These are phyloP conservation scores for rapeseed (Brassica napus) DNA, from an alignment of 345 rosid genomes.

Conservation along the genomic window DNA sequence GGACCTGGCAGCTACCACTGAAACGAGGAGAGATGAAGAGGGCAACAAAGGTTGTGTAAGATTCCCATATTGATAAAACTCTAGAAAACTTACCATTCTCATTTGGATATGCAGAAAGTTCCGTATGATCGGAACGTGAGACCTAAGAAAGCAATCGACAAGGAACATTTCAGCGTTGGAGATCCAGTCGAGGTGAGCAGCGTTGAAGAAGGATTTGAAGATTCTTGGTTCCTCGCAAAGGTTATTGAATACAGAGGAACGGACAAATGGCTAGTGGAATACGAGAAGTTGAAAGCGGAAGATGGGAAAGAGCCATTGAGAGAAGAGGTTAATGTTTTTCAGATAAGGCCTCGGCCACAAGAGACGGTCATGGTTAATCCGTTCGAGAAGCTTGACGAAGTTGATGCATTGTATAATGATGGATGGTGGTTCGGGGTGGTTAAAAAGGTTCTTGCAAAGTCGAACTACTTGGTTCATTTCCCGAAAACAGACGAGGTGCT, in stretches of 20 bases:
- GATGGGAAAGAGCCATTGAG: conserved; percentile 63
- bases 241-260: conserved; percentile 49
- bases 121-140: conserved; percentile 29
- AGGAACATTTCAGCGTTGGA: conserved; percentile 37
- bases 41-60: conserved; percentile 20
- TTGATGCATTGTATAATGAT: conserved; percentile 77
- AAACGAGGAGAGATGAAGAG: conserved; percentile 28
- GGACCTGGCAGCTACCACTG: conserved; percentile 48
- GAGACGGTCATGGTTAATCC: conserved; percentile 39
- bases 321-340: conserved; percentile 54
- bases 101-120: conserved; percentile 41
- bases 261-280: conserved; percentile 60
- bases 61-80: conserved; percentile 7
- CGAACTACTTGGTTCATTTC: conserved; percentile 58
- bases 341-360: conserved; percentile 77
- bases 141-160: conserved; percentile 13
- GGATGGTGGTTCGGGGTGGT: conserved; percentile 90
- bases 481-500: conserved; percentile 52
- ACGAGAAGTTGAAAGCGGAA: conserved; percentile 61
- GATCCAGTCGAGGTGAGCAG: conserved; percentile 65
- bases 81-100: conserved; percentile 8
- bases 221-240: conserved; percentile 81
- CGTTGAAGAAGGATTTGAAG: conserved; percentile 81
- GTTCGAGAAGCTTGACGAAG: conserved; percentile 63
- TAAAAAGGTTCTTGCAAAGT: conserved; percentile 48